These are phyloP conservation scores for Phylloporus arenicola DNA, from an alignment of 768 basidiomycete species.

Conservation along the genomic window DNA sequence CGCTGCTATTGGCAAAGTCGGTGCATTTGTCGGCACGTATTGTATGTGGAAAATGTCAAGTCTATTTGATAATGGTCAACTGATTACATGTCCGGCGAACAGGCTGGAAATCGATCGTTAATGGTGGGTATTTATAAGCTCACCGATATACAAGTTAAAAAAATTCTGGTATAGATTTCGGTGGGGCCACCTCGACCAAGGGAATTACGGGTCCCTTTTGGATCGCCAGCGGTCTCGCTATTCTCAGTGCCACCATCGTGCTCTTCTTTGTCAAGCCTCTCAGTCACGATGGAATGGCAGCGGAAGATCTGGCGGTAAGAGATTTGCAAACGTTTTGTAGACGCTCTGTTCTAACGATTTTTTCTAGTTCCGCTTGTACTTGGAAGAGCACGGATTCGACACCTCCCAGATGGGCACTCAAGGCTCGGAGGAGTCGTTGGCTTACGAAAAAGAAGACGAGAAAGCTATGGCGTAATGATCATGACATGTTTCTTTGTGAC, in stretches of 20 bases:
- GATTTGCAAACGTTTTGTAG: background rate
- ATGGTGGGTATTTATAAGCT: conserved; percentile 35
- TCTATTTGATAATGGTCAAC: background rate
- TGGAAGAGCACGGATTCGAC: conserved; percentile 76
- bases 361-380: conserved; percentile 74
- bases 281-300: conserved; percentile 69
- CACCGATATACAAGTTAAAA: background rate
- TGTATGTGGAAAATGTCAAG: conserved; percentile 37
- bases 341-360: background rate
- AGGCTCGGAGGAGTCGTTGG: conserved; percentile 21
- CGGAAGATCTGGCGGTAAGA: conserved; percentile 64
- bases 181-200: conserved; percentile 42
- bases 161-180: conserved; percentile 44
- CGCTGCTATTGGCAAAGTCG: conserved; percentile 81
- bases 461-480: conserved; percentile 11
- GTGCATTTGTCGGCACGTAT: conserved; percentile 81
- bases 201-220: conserved; percentile 87
- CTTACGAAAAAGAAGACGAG: conserved; percentile 15
- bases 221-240: conserved; percentile 79
- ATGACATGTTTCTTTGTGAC: conserved; percentile 1
- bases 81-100: conserved; percentile 1
- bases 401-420: conserved; percentile 62
- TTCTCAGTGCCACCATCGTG: conserved; percentile 71
- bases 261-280: conserved; percentile 72
- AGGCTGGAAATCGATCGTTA: conserved; percentile 67